Percentiles rank a stretch among this genome's conserved stretches.
These are phyloP conservation scores for Codiaeum variegatum DNA, from an alignment of 441 rosid species.

Conservation along the genomic window DNA sequence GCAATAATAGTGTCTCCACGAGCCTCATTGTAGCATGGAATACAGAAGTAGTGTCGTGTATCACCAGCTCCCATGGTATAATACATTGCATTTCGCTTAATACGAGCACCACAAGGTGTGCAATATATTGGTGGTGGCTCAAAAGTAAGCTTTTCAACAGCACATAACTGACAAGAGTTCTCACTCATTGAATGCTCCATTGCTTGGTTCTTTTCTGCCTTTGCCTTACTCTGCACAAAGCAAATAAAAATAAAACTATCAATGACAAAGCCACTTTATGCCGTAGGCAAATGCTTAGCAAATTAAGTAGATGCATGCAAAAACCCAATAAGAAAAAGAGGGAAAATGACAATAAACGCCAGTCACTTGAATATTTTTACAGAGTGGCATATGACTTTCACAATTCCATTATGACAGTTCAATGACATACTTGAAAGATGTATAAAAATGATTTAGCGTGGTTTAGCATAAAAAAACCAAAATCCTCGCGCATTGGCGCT, in stretches of 20 bases:
- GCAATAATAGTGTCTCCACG: conserved; percentile 80
- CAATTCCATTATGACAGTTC: not conserved
- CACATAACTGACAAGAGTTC: conserved; percentile 98
- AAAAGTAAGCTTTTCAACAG: conserved; percentile 98
- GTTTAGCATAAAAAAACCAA: too few species aligned
- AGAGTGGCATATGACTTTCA: not conserved
- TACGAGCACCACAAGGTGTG: conserved; percentile 93
- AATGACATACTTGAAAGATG: not conserved
- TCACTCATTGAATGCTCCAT: conserved; percentile 99
- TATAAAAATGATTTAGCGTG: not conserved
- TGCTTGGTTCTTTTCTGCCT: conserved; percentile 97
- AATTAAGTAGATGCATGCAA: not conserved
- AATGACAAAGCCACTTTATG: not conserved
- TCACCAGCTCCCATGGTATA: conserved; percentile 96
- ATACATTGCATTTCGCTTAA: conserved; percentile 96
- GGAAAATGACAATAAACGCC: not conserved
- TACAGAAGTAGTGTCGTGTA: conserved; percentile 91
- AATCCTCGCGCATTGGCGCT: too few species aligned
- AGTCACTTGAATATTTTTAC: not conserved
- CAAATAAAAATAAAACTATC: conserved; percentile 11
- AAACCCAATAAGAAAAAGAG: not conserved
- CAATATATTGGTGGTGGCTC: conserved; percentile 99
- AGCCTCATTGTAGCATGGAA: conserved; percentile 96
- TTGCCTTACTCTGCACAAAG: conserved; percentile 80
- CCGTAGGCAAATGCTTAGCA: not conserved